Conservation (phyloP, 2,329 filamentous ascomycete genomes). For the Arthrobotrys pseudoclavata region DNA sequence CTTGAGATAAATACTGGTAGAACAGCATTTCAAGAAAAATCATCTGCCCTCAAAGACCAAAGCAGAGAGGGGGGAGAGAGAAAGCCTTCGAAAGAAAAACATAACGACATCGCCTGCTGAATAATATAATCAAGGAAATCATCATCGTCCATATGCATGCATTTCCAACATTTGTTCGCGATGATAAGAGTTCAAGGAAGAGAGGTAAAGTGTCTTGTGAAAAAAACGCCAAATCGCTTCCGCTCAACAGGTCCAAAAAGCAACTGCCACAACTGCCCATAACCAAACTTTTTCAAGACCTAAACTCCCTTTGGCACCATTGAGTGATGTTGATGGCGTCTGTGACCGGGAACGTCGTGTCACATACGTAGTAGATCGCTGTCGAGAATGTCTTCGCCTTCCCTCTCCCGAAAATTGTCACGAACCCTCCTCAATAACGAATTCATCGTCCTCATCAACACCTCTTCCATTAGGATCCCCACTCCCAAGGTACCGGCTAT, state of each 20-base stretch:
- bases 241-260: constrained; percentile 35
- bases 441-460: constrained; percentile 52
- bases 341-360: constrained; percentile 8
- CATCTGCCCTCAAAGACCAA: constrained; percentile 26
- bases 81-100: constrained; percentile 6
- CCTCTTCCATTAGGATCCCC: constrained; percentile 20
- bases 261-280: constrained; percentile 21
- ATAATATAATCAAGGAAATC: constrained; percentile 14
- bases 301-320: constrained; percentile 16
- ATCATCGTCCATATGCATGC: constrained; percentile 22
- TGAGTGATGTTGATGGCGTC: background rate
- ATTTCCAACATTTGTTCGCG: constrained; percentile 32
- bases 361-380: constrained; percentile 13
- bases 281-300: constrained; percentile 28
- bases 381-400: constrained; percentile 23
- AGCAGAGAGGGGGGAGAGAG: constrained; percentile 26
- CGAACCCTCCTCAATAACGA: constrained; percentile 50
- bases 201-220: background rate
- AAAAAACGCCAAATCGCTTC: constrained; percentile 31
- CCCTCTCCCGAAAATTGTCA: constrained; percentile 35
- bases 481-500: constrained; percentile 54
- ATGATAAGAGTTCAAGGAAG: constrained; percentile 1
- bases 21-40: constrained; percentile 9
- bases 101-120: constrained; percentile 32
- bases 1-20: constrained; percentile 11